Evolutionary conservation across 208 protist genomes (phyloP), one percentile per base, ranked within the genome.

Genomic region (Acanthamoeba castellanii): DNA sequence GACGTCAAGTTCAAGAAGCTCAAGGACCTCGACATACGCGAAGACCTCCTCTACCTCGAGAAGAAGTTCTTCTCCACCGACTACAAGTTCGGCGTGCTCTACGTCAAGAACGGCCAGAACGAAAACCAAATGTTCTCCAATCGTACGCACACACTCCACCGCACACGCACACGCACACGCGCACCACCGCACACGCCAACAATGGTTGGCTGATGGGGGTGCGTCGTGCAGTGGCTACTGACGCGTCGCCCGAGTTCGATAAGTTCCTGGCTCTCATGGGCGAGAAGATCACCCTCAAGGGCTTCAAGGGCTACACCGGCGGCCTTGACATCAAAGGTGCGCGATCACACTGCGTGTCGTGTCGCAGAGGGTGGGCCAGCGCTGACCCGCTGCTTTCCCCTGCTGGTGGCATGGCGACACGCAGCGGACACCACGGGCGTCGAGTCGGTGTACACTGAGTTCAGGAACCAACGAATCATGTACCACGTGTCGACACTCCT

Each of bases 401-500:
- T 42, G 37, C 37, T 42, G 37, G 2, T 42, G 1, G 37, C 37
- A 42, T 42, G 37, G 37, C 76, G 20, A n/a, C 25, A 5, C 25
- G 59, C 59, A 95, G 94, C 22, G 27, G 66, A 95, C 34, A 94
- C 68, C 4, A 94, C 89, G 22, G 89, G 89, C 13, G 27, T 50
- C 16, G 61, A 94, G 32, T 82, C 66, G 9, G 70, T 94, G 1
- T 94, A 82, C 66, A 94, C 89, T 3, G 68, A 74, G 50, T 94
- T 94, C 89, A 74, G 30, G 34, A 64, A 94, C 59, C 89, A 94
- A 45, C 66, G 68, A 37, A 81, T 94, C 27, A 94, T 94, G 96
- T 97, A 95, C 93, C 96, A 97, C 87, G 96, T 97, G 14, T 93
- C 93, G 9, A 96, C 92, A 27, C 66, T 97, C 50, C 50, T 97